Conservation (phyloP, 805 yeast genomes). For the Suhomyces pyralidae region DNA sequence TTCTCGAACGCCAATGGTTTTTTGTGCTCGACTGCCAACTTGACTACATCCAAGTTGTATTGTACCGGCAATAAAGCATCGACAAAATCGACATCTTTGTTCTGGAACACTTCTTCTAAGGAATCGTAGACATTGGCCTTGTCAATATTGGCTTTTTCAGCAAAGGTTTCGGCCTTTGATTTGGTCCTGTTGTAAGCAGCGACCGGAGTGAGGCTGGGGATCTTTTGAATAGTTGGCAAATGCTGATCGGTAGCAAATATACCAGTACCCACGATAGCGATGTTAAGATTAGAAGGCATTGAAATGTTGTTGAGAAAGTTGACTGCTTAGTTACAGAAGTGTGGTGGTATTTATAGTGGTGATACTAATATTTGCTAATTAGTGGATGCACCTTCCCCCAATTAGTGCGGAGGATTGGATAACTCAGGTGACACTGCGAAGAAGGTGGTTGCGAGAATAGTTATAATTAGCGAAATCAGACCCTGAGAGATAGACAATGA, state of each 20-base stretch:
- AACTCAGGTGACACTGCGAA: neutral
- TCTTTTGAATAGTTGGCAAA: conserved; percentile 63
- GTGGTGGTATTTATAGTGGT: neutral
- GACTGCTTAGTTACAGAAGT: neutral
- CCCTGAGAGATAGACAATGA: no score
- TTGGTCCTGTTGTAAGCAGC: conserved; percentile 84
- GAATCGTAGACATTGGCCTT: conserved; percentile 52
- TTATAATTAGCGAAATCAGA: no score
- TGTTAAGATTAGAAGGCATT: conserved; percentile 48
- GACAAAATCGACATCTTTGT: conserved; percentile 66
- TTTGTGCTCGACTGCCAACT: conserved; percentile 64
- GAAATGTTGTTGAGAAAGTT: no score
- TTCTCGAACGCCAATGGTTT: conserved; percentile 86
- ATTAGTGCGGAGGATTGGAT: neutral
- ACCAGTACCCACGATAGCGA: conserved; percentile 77
- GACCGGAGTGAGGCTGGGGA: conserved; percentile 51
- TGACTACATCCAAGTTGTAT: conserved; percentile 64
- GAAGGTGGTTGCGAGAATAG: neutral
- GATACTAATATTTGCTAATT: neutral
- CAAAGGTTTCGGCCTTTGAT: conserved; percentile 79
- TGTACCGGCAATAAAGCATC: conserved; percentile 92
- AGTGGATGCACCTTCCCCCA: neutral
- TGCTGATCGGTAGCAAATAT: conserved; percentile 86
- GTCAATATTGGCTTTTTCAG: conserved; percentile 54
- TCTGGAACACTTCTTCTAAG: conserved; percentile 63